Evolutionary conservation across 1,284 basidiomycete genomes (phyloP), one percentile per base, ranked within the genome.

Genomic region (Sphagnurus paluster): DNA sequence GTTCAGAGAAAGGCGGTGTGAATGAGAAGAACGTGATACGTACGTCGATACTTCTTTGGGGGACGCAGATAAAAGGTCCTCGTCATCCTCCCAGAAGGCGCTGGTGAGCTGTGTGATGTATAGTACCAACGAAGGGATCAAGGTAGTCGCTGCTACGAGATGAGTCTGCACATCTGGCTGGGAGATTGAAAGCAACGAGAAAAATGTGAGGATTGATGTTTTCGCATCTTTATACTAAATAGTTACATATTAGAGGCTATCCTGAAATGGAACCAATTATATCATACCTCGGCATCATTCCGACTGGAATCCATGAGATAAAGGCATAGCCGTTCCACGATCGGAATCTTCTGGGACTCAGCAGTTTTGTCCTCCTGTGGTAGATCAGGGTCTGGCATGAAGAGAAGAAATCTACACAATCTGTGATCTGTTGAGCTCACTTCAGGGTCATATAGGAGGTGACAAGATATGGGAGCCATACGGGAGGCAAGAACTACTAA

Each of bases 61-160:
- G n/a, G 74, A 67, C n/a, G 55, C 50, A 11, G 57, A 54, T 34
- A 72, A 62, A 11, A 78, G 56, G n/a, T 51, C 54, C 35, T 74
- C 71, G 40, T 80, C 74, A 37, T 84, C 84, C 57, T 87, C 84
- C 83, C 84, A 90, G 9, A 89, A 62, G 0, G 75, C 70, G 1
- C 69, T 69, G 0, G 77, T 71, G 32, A 84, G 63, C 24, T 76
- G 68, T 35, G 72, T 70, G 4, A 85, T 66, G 51, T 76, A 80
- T 25, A 74, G 55, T 10, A 87, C 68, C 17, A 89, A 61, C 1
- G 84, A 80, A 1, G 84, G 85, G 37, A 88, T 71, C 9, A 89
- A 55, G 2, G 70, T 68, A 32, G 67, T 70, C 1, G 82, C 83
- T 19, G 74, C 69, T 2, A 77, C 63, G 1, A 90, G 67, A 2